Evolutionary conservation across 176 grass and related monocot genomes (phyloP), one percentile per base, ranked within the genome.

Genomic region (Musa beccarii): DNA sequence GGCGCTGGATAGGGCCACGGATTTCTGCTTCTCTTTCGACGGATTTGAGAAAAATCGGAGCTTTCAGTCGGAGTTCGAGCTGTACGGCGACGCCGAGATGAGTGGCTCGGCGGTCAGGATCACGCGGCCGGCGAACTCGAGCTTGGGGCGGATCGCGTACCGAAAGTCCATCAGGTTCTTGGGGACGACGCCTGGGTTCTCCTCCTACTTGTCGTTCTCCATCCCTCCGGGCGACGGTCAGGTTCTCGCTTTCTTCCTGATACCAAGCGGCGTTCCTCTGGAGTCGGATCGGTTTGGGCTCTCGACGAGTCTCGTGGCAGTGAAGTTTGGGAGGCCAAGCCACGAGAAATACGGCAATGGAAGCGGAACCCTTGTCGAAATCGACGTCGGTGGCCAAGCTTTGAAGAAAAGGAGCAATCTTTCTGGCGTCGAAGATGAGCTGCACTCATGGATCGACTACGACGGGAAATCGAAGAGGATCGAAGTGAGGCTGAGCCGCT

Each of bases 131-230:
- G 77, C 2, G 14, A 55, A 85, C 82, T 78, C 77, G 51, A 81
- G 88, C 83, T 76, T 53, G 72, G 92, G 86, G 59, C 53, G 79
- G 59, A 52, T 91, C 2, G 68, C 81, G 61, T 86, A 84, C 85
- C 84, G 29, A 49, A 86, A 69, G 10, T 84, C 86, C 74, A 70
- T 93, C 73, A 74, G 23, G 72, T 83, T 88, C 43, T 14, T 76
- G 8, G 63, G 74, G 13, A 29, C 52, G 1, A 64, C 10, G 72
- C 26, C 57, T 15, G 74, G 80, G 59, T 98, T 98, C 84, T 93
- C 90, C 49, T 87, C 90, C 72, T 98, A 83, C 84, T 98, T 98
- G 86, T 80, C 90, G 76, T 98, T 98, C 82, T 88, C 86, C 24
- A 21, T 88, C 75, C 79, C 29, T 17, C 64, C 64, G 2, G 54